Evolutionary conservation across 2,329 filamentous ascomycete genomes (phyloP).

Genomic region (Cladosporium sp.): DNA sequence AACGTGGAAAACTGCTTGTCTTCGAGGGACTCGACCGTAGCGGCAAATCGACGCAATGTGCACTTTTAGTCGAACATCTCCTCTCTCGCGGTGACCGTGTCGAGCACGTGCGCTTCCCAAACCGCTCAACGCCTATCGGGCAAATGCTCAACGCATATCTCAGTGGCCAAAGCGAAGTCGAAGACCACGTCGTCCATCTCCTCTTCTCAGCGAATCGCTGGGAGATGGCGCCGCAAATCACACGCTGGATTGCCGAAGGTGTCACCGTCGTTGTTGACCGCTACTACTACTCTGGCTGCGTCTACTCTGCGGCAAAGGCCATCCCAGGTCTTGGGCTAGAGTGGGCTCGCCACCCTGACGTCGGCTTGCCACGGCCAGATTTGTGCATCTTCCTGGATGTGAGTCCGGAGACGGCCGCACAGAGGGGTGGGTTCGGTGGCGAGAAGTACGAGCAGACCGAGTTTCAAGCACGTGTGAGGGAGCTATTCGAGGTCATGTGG

Average conservation of each 20-base stretch:
- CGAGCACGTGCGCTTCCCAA: constrained; percentile 64
- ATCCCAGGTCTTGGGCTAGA: constrained; percentile 64
- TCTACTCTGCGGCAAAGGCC: constrained; percentile 86
- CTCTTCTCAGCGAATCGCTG: constrained; percentile 89
- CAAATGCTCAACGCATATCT: constrained; percentile 84
- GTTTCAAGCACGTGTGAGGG: constrained; percentile 75
- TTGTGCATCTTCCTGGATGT: constrained; percentile 83
- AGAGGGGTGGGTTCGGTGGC: constrained; percentile 78
- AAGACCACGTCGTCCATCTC: constrained; percentile 86
- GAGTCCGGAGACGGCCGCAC: constrained; percentile 64
- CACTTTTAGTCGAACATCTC: constrained; percentile 57
- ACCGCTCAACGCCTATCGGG: constrained; percentile 78
- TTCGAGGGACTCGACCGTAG: constrained; percentile 87
- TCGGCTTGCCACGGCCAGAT: constrained; percentile 83
- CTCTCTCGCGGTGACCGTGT: constrained; percentile 49
- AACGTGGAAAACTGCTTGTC: constrained; percentile 67
- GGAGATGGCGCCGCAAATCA: constrained; percentile 56
- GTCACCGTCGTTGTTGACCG: constrained; percentile 80
- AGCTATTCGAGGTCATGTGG: constrained; percentile 60
- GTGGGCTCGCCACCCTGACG: constrained; percentile 82
- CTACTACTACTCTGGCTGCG: constrained; percentile 91
- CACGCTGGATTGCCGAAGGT: constrained; percentile 54
- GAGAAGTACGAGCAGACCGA: constrained; percentile 84
- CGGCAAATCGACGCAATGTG: constrained; percentile 88
- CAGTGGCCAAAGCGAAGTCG: constrained; percentile 65